A percentile compares a stretch with the other conserved stretches of the same genome.
phyloP scores from a whole-genome alignment of 2,329 filamentous ascomycete genomes.

The Fusarium veterinarium region DNA sequence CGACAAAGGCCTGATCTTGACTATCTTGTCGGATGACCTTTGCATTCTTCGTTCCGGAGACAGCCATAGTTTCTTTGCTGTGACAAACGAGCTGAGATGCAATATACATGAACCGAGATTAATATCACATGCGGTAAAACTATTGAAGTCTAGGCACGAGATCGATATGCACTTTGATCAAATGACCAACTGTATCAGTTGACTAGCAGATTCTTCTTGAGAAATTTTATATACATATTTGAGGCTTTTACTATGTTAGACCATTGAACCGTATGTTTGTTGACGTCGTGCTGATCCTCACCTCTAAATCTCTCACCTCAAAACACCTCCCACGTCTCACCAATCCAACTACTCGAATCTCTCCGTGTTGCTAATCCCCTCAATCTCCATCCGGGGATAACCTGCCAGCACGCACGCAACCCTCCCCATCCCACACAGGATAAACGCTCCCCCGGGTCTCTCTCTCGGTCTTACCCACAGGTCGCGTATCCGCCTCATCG shows the following conservation, averaged over 20 bases:
- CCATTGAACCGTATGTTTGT: neutral
- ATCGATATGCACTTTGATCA: neutral
- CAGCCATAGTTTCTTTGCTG: neutral
- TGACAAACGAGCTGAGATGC: conserved; percentile 1
- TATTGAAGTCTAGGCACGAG: neutral
- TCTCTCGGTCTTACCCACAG: conserved; percentile 28
- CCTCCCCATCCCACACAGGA: neutral
- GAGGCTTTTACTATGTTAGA: neutral
- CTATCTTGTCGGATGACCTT: conserved; percentile 5
- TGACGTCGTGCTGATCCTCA: neutral
- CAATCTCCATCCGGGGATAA: conserved; percentile 25
- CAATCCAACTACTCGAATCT: conserved; percentile 8
- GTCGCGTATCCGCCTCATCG: neutral
- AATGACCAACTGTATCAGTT: conserved; percentile 8
- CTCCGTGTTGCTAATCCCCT: conserved; percentile 7
- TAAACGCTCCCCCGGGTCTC: conserved; percentile 10
- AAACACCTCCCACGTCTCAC: conserved; percentile 1
- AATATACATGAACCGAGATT: conserved; percentile 21
- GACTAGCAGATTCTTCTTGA: neutral
- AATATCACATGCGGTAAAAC: neutral
- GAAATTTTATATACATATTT: neutral
- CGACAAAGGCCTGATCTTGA: conserved; percentile 23
- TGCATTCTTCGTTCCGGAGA: neutral
- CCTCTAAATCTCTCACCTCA: neutral
- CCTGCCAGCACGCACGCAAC: neutral